These are phyloP conservation scores for Neurospora pannonica DNA, from an alignment of 495 filamentous ascomycete genomes.

Conservation along the genomic window DNA sequence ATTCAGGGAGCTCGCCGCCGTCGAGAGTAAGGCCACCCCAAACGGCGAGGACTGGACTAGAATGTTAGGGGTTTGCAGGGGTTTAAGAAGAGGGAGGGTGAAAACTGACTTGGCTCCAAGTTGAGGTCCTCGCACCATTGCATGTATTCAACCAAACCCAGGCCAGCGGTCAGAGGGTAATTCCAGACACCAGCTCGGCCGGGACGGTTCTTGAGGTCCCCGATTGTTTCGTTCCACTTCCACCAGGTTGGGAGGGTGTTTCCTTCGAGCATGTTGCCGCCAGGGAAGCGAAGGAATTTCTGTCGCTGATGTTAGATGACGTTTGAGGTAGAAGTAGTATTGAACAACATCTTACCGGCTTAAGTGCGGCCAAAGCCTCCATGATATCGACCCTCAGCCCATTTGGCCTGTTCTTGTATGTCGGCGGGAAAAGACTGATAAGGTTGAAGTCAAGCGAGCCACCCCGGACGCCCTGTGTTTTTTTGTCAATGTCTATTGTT, in stretches of 20 bases:
- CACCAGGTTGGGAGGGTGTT: conserved; percentile 42
- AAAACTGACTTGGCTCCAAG: conserved; percentile 36
- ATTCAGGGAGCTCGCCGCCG: conserved; percentile 32
- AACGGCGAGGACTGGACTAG: conserved; percentile 24
- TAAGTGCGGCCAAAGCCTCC: conserved; percentile 41
- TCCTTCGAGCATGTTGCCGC: conserved; percentile 61
- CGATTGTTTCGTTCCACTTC: conserved; percentile 63
- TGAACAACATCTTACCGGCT: conserved; percentile 22
- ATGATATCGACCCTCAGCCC: conserved; percentile 53
- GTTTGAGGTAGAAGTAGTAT: background rate
- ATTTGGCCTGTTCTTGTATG: conserved; percentile 52
- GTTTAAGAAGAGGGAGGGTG: background rate
- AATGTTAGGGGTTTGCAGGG: too few relatives aligned
- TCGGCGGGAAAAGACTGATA: conserved; percentile 59
- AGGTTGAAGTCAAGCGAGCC: conserved; percentile 52
- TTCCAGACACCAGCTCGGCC: conserved; percentile 53
- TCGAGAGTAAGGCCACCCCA: conserved; percentile 57
- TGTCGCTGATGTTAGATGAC: background rate
- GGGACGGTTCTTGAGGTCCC: conserved; percentile 51
- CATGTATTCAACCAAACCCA: conserved; percentile 56
- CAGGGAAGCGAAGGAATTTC: conserved; percentile 53
- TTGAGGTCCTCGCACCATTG: conserved; percentile 57
- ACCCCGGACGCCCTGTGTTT: conserved; percentile 24
- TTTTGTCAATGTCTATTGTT: background rate
- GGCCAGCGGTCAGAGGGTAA: conserved; percentile 52